Conservation (phyloP, 331 rosid genomes). For the Quercus tomentella region DNA sequence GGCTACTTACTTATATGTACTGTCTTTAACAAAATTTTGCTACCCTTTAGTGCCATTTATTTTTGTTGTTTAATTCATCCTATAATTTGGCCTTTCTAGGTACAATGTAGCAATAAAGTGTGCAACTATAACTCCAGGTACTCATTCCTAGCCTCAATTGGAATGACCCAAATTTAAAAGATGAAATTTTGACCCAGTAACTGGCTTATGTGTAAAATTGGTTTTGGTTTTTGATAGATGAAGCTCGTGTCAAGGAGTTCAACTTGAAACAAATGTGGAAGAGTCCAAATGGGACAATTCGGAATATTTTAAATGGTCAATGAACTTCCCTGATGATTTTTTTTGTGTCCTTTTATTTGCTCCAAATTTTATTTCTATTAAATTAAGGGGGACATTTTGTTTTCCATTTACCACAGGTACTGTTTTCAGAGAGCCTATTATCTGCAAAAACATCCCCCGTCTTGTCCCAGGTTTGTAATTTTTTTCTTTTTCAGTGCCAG, state of each 20-base stretch:
- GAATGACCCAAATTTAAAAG: slow-evolving; percentile 1
- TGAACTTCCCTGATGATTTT: neutral
- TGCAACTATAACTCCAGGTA: slow-evolving; percentile 64
- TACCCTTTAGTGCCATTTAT: slow-evolving; percentile 4
- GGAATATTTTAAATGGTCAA: slow-evolving; percentile 57
- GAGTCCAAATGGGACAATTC: slow-evolving; percentile 68
- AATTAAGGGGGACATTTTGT: neutral
- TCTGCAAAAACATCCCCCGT: slow-evolving; percentile 91
- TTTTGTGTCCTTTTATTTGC: slow-evolving; percentile 1
- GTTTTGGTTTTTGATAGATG: slow-evolving; percentile 35
- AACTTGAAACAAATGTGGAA: slow-evolving; percentile 53
- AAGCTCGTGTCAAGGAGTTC: slow-evolving; percentile 51
- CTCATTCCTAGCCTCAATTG: neutral
- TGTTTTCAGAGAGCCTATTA: slow-evolving; percentile 96
- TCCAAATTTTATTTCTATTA: slow-evolving; percentile 1
- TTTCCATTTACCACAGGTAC: slow-evolving; percentile 58
- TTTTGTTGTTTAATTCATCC: neutral
- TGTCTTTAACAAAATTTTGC: neutral
- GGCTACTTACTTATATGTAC: neutral
- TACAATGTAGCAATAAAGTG: slow-evolving; percentile 14
- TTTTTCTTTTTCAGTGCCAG: slow-evolving; percentile 2
- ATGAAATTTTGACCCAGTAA: neutral
- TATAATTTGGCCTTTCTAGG: neutral
- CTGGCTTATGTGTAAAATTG: slow-evolving; percentile 9
- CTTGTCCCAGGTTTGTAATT: slow-evolving; percentile 81